Evolutionary conservation across 345 rosid genomes (phyloP).

Genomic region (Dimocarpus longan): DNA sequence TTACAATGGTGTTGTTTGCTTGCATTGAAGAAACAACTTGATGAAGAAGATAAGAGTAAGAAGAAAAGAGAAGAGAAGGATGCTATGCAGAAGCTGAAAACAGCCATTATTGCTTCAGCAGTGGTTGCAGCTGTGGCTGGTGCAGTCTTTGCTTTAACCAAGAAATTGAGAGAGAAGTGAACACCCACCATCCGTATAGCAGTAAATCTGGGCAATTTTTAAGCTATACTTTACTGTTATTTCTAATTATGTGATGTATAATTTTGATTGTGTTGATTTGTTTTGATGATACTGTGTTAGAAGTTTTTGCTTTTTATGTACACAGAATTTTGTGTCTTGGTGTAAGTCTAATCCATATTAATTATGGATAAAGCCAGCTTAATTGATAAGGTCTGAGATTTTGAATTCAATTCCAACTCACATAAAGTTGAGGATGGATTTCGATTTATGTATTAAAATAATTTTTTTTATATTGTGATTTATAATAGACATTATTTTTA

Average conservation of each 20-base stretch:
- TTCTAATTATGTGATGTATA: neutral
- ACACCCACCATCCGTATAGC: neutral
- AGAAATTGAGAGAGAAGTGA: constrained; percentile 57
- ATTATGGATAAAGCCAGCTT: no score
- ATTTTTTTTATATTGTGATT: neutral
- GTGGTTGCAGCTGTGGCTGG: constrained; percentile 48
- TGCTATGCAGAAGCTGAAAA: constrained; percentile 38
- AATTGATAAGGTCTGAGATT: no score
- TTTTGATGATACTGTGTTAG: neutral
- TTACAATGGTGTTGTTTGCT: neutral
- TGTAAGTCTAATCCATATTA: neutral
- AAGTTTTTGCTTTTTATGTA: neutral
- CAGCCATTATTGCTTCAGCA: constrained; percentile 47
- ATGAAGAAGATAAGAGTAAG: constrained; percentile 15
- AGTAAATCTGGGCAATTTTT: neutral
- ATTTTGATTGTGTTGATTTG: neutral
- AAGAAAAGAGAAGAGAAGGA: constrained; percentile 36
- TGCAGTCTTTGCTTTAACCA: constrained; percentile 46
- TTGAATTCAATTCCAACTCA: no score
- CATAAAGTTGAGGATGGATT: no score
- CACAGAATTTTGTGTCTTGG: neutral
- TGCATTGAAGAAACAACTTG: constrained; percentile 23
- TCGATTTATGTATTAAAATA: no score
- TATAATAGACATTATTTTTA: neutral
- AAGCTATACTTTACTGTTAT: neutral